Base-by-base conservation (phyloP, 495 filamentous ascomycete species). In the Immersiella caudata region DNA sequence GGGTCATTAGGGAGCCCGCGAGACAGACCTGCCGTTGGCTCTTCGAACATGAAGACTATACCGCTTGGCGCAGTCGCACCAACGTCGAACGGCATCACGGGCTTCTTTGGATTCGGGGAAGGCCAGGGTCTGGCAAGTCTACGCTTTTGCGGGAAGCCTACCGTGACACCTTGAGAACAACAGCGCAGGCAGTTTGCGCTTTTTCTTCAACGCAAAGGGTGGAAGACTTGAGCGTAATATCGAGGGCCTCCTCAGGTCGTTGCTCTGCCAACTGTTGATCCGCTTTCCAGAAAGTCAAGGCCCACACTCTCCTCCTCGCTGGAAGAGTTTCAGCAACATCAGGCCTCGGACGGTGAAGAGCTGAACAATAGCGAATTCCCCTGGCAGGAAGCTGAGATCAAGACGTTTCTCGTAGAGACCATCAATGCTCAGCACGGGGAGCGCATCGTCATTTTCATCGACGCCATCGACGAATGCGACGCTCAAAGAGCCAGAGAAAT, bases 391-490 rank as follows among this genome's bases (percentile, higher is more conserved):
- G 29, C 3, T 8, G 29, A 33, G 29, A 33, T 33, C 29, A 33
- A 33, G 29, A 4, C 29, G 29, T 33, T 33, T 33, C 29, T 33
- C 8, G 29, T 33, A 8, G 29, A 33, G 8, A 33, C 29, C 8
- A 33, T 33, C 29, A 33, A 8, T 33, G 29, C 29, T 8, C 29
- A 33, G 8, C 29, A 33, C 29, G 29, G 29, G 3, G 4, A 33
- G 29, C 29, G 29, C 3, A 33, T 33, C 29, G 76, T 75, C 65
- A 75, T 84, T 26, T 67, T 83, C 18, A 78, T 84, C 60, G 82
- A 84, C 62, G 82, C 81, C 0, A 33, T 84, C 4, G 82, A 84
- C 57, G 82, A 84, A 60, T 82, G 80, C n/a, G 6, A 21, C 7
- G 40, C 16, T 2, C 11, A 18, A 18, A 18, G 16, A 5, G 21